phyloP scores from a whole-genome alignment of 2,329 filamentous ascomycete species.

The Macrophomina phaseolina region DNA sequence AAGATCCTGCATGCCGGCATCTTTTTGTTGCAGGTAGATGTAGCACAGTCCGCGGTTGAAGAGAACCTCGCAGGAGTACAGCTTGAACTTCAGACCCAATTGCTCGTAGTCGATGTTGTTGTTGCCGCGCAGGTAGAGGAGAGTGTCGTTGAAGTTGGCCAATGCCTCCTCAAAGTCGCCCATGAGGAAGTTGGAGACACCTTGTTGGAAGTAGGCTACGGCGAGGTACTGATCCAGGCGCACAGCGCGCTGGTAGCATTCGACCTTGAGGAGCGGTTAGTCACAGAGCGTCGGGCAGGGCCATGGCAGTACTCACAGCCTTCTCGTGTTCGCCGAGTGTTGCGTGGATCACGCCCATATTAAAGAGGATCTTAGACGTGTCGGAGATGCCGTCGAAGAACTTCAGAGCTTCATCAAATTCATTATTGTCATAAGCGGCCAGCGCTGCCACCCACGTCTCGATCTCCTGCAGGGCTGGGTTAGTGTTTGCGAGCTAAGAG shows the following conservation, averaged over 20 bases:
- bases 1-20: slow-evolving; percentile 89
- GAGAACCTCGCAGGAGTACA: slow-evolving; percentile 96
- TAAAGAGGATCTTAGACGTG: slow-evolving; percentile 98
- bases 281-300: slow-evolving; percentile 28
- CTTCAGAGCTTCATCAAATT: slow-evolving; percentile 87
- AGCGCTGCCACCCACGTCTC: slow-evolving; percentile 97
- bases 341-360: slow-evolving; percentile 96
- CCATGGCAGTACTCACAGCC: slow-evolving; percentile 68
- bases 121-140: slow-evolving; percentile 93
- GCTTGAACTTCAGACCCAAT: slow-evolving; percentile 89
- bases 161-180: slow-evolving; percentile 97
- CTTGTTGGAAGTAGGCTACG: slow-evolving; percentile 97
- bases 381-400: slow-evolving; percentile 88
- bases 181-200: slow-evolving; percentile 95
- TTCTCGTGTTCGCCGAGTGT: slow-evolving; percentile 95
- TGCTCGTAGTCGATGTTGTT: slow-evolving; percentile 98
- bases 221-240: slow-evolving; percentile 92
- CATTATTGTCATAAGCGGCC: slow-evolving; percentile 91
- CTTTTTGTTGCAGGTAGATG: slow-evolving; percentile 92
- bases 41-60: slow-evolving; percentile 98
- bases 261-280: slow-evolving; percentile 66
- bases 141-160: slow-evolving; percentile 97
- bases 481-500: slow-evolving; percentile 34
- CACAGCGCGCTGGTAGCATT: slow-evolving; percentile 92
- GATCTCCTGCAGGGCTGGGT: slow-evolving; percentile 74